Evolutionary conservation across 495 filamentous ascomycete genomes (phyloP).

Genomic region (Wilcoxina mikolae): DNA sequence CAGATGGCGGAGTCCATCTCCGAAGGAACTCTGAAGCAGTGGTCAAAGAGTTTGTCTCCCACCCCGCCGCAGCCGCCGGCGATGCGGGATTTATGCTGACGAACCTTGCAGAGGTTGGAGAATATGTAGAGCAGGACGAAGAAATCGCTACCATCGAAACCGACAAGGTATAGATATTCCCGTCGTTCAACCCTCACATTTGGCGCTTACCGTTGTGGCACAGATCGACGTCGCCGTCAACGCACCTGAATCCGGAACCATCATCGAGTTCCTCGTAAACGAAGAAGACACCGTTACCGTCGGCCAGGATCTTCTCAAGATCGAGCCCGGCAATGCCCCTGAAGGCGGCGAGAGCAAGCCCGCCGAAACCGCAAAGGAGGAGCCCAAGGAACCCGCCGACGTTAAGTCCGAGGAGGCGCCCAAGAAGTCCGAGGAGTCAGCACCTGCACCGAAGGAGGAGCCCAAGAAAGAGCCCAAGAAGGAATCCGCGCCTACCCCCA

Average conservation of each 20-base stretch:
- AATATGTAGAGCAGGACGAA: slow-evolving; percentile 89
- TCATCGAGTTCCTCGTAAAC: slow-evolving; percentile 76
- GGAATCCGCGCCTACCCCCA: slow-evolving; percentile 22
- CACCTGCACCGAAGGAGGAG: slow-evolving; percentile 32
- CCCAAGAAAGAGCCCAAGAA: slow-evolving; percentile 36
- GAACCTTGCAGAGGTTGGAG: slow-evolving; percentile 55
- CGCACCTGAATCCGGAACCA: slow-evolving; percentile 75
- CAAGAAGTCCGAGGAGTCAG: slow-evolving; percentile 31
- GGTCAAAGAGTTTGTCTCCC: slow-evolving; percentile 53
- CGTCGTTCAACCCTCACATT: neutral
- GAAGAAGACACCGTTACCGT: slow-evolving; percentile 95
- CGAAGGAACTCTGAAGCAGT: slow-evolving; percentile 93
- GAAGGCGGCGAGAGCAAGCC: slow-evolving; percentile 39
- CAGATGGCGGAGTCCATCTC: slow-evolving; percentile 98
- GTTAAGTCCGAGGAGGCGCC: slow-evolving; percentile 31
- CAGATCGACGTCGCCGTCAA: slow-evolving; percentile 95
- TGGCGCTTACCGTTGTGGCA: neutral
- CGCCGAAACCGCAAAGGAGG: slow-evolving; percentile 32
- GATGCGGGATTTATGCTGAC: slow-evolving; percentile 1
- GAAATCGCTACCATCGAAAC: slow-evolving; percentile 99
- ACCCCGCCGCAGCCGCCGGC: neutral
- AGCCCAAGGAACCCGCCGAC: slow-evolving; percentile 40
- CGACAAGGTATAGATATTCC: slow-evolving; percentile 60
- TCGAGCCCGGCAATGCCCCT: slow-evolving; percentile 61
- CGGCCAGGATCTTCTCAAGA: slow-evolving; percentile 72